Conservation (phyloP, 2,329 filamentous ascomycete genomes). For the Alternaria novae-zelandiae region DNA sequence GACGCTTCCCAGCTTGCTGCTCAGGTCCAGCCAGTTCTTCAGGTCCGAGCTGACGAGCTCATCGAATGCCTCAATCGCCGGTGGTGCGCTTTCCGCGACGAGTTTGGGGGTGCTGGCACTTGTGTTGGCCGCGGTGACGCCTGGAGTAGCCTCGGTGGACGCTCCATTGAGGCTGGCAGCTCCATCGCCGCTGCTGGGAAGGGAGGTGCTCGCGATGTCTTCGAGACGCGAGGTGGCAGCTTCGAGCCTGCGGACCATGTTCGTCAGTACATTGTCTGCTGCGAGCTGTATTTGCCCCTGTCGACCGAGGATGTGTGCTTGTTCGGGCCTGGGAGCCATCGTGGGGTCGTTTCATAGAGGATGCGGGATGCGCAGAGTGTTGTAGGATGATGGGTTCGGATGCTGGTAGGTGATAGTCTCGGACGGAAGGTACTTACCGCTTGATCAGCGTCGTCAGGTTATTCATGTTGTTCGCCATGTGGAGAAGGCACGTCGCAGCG, state of each 20-base stretch:
- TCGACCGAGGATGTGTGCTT: constrained; percentile 21
- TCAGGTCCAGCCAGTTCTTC: constrained; percentile 77
- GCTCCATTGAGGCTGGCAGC: constrained; percentile 36
- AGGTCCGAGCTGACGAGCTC: constrained; percentile 75
- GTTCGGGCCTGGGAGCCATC: constrained; percentile 14
- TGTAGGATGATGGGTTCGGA: not conserved
- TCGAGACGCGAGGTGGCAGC: constrained; percentile 95
- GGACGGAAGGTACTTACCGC: constrained; percentile 67
- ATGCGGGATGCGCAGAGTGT: not conserved
- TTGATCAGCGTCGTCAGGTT: constrained; percentile 98
- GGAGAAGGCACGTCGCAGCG: constrained; percentile 38
- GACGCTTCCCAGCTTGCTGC: constrained; percentile 76
- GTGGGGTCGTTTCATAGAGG: constrained; percentile 1
- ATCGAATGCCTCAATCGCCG: constrained; percentile 89
- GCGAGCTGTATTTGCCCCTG: constrained; percentile 25
- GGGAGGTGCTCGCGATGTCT: constrained; percentile 83
- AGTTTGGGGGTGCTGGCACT: constrained; percentile 44
- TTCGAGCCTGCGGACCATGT: constrained; percentile 75
- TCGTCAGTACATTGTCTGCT: constrained; percentile 56
- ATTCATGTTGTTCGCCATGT: constrained; percentile 88
- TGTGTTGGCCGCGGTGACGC: constrained; percentile 44
- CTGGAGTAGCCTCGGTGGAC: constrained; percentile 33
- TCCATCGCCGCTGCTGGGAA: constrained; percentile 44
- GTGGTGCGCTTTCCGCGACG: constrained; percentile 52
- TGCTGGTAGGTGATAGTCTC: not conserved